Evolutionary conservation across 257 asterid species (phyloP).

Genomic region (Solanum sparsipilum): DNA sequence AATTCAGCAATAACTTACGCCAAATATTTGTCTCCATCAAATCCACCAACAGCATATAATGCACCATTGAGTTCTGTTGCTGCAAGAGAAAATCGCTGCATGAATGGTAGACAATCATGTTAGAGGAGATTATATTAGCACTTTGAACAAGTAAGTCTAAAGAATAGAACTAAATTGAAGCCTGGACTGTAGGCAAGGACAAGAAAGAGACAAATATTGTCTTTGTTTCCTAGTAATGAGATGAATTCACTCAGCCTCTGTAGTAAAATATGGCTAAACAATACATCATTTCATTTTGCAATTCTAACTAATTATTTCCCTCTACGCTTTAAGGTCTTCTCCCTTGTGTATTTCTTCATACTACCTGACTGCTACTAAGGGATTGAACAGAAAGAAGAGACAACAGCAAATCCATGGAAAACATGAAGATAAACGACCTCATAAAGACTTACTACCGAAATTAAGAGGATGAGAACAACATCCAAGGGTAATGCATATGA

Average conservation of each 20-base stretch:
- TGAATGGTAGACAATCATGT: constrained; percentile 1
- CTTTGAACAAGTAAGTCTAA: background rate
- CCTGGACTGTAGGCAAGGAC: no score
- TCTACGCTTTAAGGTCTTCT: background rate
- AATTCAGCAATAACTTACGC: constrained; percentile 37
- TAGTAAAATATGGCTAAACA: background rate
- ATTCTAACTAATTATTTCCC: background rate
- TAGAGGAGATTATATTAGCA: background rate
- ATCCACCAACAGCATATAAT: constrained; percentile 79
- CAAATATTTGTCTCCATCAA: constrained; percentile 49
- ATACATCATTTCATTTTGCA: background rate
- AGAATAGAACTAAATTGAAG: no score
- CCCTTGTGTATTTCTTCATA: background rate
- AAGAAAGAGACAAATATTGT: background rate
- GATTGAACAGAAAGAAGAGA: background rate
- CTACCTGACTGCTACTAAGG: background rate
- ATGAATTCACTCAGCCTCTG: background rate
- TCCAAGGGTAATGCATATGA: background rate
- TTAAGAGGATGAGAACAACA: background rate
- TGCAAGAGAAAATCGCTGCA: constrained; percentile 69
- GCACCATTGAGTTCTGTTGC: constrained; percentile 74
- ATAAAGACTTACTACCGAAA: background rate
- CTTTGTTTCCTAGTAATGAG: background rate
- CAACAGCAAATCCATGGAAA: background rate
- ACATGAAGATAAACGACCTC: background rate